A percentile compares a stretch with the other conserved stretches of the same genome.
phyloP scores from a whole-genome alignment of 306 rosid genomes.

The Malus asiatica region DNA sequence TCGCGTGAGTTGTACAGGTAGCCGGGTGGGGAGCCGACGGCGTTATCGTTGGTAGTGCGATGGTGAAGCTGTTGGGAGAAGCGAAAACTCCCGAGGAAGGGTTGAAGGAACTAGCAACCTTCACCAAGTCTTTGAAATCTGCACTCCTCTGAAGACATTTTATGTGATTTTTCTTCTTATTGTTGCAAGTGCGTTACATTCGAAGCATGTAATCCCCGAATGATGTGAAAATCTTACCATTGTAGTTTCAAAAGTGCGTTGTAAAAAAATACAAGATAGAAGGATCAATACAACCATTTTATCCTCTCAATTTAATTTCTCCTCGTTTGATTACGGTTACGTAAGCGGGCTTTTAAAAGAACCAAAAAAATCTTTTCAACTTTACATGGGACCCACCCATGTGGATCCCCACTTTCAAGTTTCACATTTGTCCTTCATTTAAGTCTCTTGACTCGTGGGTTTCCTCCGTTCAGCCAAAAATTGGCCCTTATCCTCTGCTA shows the following conservation, averaged over 20 bases:
- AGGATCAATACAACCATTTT: neutral
- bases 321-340: no score
- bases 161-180: neutral
- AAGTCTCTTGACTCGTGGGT: neutral
- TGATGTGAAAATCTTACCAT: neutral
- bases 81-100: slow-evolving; percentile 79
- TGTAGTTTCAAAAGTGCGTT: neutral
- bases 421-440: neutral
- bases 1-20: slow-evolving; percentile 34
- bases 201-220: neutral
- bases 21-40: slow-evolving; percentile 96
- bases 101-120: slow-evolving; percentile 58
- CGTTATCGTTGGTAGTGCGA: slow-evolving; percentile 88
- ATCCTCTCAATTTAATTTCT: neutral
- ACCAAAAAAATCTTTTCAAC: neutral
- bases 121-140: slow-evolving; percentile 47
- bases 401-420: neutral
- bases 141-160: slow-evolving; percentile 41
- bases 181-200: neutral
- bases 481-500: neutral
- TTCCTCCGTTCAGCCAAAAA: neutral
- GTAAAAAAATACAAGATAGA: neutral
- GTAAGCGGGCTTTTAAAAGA: accelerated
- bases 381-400: neutral
- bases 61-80: slow-evolving; percentile 74